Evolutionary conservation across 1,284 basidiomycete species (phyloP).

Genomic region (Cryptococcus sp.): DNA sequence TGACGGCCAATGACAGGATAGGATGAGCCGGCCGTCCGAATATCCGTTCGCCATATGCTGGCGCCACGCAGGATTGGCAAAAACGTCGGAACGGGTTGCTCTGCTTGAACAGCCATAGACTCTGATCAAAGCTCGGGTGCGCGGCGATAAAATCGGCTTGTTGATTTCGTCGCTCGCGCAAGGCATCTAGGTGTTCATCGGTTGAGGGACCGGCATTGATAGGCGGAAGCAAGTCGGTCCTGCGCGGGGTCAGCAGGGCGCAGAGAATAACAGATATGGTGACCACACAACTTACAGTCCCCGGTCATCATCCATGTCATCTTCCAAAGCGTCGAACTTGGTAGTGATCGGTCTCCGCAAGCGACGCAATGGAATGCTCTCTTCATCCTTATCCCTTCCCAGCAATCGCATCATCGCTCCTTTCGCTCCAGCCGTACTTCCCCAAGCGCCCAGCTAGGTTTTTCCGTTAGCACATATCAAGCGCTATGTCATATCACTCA

Average conservation of each 20-base stretch:
- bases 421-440: constrained; percentile 18
- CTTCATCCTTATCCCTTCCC: constrained; percentile 33
- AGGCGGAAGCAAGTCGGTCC: constrained; percentile 46
- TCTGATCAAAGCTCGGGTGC: constrained; percentile 87
- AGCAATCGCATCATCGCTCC: constrained; percentile 34
- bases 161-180: constrained; percentile 74
- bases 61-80: constrained; percentile 82
- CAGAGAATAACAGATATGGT: background rate
- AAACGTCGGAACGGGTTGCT: constrained; percentile 70
- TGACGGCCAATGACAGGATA: constrained; percentile 71
- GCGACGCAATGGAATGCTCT: constrained; percentile 18
- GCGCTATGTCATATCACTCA: constrained; percentile 3
- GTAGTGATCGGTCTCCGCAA: constrained; percentile 17
- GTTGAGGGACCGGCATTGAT: constrained; percentile 34
- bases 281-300: constrained; percentile 35
- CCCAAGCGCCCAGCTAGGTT: constrained; percentile 11
- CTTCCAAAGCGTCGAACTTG: constrained; percentile 28
- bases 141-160: constrained; percentile 85
- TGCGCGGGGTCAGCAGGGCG: constrained; percentile 17
- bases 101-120: constrained; percentile 88
- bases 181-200: constrained; percentile 58
- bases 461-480: background rate
- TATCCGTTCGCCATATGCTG: constrained; percentile 81
- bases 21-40: constrained; percentile 71
- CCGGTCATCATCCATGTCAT: constrained; percentile 38